Base-by-base conservation (phyloP, 1,284 basidiomycete species). In the Ceratobasidium sp. region DNA sequence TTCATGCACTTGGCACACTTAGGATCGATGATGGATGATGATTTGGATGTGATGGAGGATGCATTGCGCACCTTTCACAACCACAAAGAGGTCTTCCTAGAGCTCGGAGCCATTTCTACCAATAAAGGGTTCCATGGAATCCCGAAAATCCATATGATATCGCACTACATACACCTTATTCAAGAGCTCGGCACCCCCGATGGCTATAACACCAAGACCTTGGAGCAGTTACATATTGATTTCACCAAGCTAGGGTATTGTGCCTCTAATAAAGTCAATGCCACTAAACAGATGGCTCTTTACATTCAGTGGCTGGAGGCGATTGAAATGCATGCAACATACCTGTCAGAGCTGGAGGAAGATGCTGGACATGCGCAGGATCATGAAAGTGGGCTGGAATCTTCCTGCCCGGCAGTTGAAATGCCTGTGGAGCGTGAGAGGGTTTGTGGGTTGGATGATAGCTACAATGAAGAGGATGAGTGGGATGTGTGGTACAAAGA, bases 1-100 rank as follows among this genome's bases (percentile, higher is more conserved):
- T 81, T 80, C 70, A 72, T 80, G 9, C 77, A 47, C 56, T 33
- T 44, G 8, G 29, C 64, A 13, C 71, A 71, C 23, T 54, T 6
- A 25, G 21, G 33, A 9, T 30, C 29, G 9, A 13, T 60, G 8
- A 39, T 36, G 9, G 50, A 54, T 2, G 58, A 29, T 19, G 50
- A 59, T 13, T 30, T 75, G 1, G 33, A 66, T 1, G 3, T 41
- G 0, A 52, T 74, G 58, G 49, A 72, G 39, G 11, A 58, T 25
- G 41, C 39, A 6, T 30, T 58, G 29, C 2, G 14, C 13, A 21
- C 3, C 13, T 52, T n/a, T 9, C 49, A 52, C 21, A 6, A 14
- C 8, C 8, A 23, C 21, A 69, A 72, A n/a, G 36, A 67, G 1
- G 56, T 74, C 27, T 74, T 74, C 47, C 25, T 44, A 13, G 36